phyloP scores from a whole-genome alignment of 1,284 basidiomycete genomes.

The Fereydounia khargensis region DNA sequence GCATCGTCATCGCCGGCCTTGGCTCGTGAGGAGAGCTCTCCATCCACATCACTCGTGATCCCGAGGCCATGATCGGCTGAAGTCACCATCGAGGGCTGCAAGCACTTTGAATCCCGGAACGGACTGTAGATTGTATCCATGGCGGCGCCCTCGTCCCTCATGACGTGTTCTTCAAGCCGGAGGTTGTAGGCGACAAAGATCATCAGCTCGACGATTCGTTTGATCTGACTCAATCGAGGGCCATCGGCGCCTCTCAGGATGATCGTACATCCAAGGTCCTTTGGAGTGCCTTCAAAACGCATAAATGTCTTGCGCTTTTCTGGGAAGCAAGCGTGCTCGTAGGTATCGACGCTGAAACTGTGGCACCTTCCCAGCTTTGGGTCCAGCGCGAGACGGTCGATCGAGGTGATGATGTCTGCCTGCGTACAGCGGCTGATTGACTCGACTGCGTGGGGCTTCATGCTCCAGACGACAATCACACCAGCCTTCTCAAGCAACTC shows the following conservation, averaged over 20 bases:
- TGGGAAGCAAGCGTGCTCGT: conserved; percentile 86
- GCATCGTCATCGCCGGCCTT: too few species aligned
- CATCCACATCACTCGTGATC: too few species aligned
- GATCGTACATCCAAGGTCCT: conserved; percentile 90
- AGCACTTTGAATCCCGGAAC: too few species aligned
- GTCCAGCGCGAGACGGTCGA: conserved; percentile 87
- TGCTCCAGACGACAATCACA: conserved; percentile 84
- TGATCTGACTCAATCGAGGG: conserved; percentile 76
- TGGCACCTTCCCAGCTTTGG: conserved; percentile 85
- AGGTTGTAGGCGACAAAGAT: conserved; percentile 84
- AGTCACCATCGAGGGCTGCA: too few species aligned
- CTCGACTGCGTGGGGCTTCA: conserved; percentile 82
- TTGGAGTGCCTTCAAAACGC: conserved; percentile 84
- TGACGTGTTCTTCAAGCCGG: conserved; percentile 88
- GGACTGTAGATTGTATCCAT: conserved; percentile 36
- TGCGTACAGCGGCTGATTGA: conserved; percentile 91
- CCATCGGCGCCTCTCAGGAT: conserved; percentile 85
- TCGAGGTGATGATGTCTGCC: conserved; percentile 89
- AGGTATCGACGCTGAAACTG: conserved; percentile 87
- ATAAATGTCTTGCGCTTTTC: conserved; percentile 90
- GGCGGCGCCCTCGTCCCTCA: conserved; percentile 72
- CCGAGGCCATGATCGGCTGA: too few species aligned
- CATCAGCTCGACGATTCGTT: conserved; percentile 87
- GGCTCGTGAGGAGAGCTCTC: too few species aligned
- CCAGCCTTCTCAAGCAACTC: conserved; percentile 83